Conservation (phyloP, 345 rosid genomes). For the Ceriops tagal region DNA sequence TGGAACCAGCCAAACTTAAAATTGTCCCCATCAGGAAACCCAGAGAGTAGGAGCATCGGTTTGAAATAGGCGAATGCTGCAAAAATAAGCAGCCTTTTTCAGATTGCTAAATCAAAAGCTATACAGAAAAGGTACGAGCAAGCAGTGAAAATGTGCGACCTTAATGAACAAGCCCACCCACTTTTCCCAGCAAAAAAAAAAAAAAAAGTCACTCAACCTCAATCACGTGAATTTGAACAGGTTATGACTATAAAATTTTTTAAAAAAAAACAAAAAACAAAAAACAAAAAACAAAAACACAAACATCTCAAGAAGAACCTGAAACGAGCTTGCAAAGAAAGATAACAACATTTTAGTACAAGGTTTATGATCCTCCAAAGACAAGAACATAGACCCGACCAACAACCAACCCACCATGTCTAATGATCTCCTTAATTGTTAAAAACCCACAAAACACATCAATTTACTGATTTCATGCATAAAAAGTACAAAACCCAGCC, state of each 20-base stretch:
- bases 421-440: neutral
- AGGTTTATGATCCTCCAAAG: neutral
- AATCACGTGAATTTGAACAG: neutral
- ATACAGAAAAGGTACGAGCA: neutral
- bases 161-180: too few species aligned
- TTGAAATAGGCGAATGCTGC: conserved; percentile 9
- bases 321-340: neutral
- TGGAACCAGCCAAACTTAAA: conserved; percentile 44
- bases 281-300: too few species aligned
- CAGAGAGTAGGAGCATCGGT: neutral
- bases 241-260: too few species aligned
- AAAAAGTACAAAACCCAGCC: too few species aligned
- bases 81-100: neutral
- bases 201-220: neutral
- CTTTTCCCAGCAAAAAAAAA: neutral
- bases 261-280: too few species aligned
- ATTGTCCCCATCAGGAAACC: conserved; percentile 42
- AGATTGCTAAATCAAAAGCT: neutral
- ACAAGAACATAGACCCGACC: neutral
- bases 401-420: neutral
- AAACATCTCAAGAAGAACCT: neutral
- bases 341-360: neutral
- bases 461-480: too few species aligned
- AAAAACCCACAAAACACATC: neutral
- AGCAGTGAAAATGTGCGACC: neutral